Base-by-base conservation (phyloP, 805 yeast genomes). In the Schwanniomyces sp. region DNA sequence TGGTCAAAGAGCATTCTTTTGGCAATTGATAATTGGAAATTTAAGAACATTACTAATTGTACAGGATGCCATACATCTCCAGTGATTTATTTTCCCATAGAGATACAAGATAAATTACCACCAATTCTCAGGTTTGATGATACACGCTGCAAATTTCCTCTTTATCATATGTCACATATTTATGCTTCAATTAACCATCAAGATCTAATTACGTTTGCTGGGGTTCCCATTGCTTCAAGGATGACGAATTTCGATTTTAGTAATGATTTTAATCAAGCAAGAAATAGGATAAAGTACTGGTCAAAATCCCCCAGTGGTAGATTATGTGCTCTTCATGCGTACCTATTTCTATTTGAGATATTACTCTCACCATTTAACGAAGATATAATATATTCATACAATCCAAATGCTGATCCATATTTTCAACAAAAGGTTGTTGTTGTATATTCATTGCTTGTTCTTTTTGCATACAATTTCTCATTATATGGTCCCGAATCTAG, bases 261-360 rank as follows among this genome's bases (percentile, higher is more conserved):
- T 8, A 59, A 68, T 1, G 84, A 80, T 48, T 76, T 80, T 52
- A 74, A 74, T 18, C 67, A 73, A 3, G 81, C 80, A 10, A 70
- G 74, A 34, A 66, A 66, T 11, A 70, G 84, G 52, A 76, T 86
- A 32, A 21, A 14, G 7, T 14, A 3, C 8, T 81, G 88, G 83
- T 70, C 84, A 1, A 56, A 60, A 5, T 69, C 77, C 8, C 48
- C 62, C 11, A 74, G 70, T 51, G 87, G 85, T 7, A 73, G 76
- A 49, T 64, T 80, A 9, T 71, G 83, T 25, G 79, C 80, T 7
- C 69, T 84, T 34, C 87, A 86, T 58, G 84, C 87, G 17, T 81
- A 81, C 51, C 67, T 82, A 52, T 72, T 83, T 47, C 56, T 86
- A 25, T 80, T 79, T 66, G 89, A 85, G 57, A 79, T 81, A 79